phyloP scores from a whole-genome alignment of 2,329 filamentous ascomycete genomes.

The Cladosporium oxysporum region DNA sequence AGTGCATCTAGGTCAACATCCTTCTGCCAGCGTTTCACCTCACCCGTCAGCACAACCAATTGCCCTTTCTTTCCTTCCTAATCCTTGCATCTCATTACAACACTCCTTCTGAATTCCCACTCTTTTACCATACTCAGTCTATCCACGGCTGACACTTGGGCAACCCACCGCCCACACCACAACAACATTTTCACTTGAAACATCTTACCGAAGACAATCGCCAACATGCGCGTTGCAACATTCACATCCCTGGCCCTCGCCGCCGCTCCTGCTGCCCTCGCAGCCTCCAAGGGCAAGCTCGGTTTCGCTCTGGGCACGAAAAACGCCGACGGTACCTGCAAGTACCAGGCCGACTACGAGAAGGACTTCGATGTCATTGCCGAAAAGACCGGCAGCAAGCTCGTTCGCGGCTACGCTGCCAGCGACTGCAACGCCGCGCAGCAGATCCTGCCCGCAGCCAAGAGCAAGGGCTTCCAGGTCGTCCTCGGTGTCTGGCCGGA shows the following conservation, averaged over 20 bases:
- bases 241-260: conserved; percentile 31
- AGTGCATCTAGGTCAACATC: conserved; percentile 2
- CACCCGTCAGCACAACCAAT: background rate
- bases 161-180: conserved; percentile 1
- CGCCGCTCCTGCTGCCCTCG: conserved; percentile 29
- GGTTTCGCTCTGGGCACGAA: conserved; percentile 70
- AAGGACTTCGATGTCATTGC: conserved; percentile 65
- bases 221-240: conserved; percentile 31
- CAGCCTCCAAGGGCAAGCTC: conserved; percentile 50
- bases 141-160: background rate
- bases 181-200: conserved; percentile 9
- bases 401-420: conserved; percentile 68
- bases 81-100: conserved; percentile 9
- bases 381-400: conserved; percentile 49
- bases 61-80: background rate
- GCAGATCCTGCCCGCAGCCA: conserved; percentile 65
- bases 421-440: conserved; percentile 66
- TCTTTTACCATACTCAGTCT: background rate
- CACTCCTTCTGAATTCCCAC: conserved; percentile 1
- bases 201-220: conserved; percentile 5
- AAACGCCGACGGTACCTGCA: conserved; percentile 62
- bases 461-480: conserved; percentile 65
- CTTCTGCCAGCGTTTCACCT: conserved; percentile 1
- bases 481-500: conserved; percentile 72
- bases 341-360: conserved; percentile 62